Evolutionary conservation across 306 rosid genomes (phyloP).

Genomic region (Spatholobus suberectus): DNA sequence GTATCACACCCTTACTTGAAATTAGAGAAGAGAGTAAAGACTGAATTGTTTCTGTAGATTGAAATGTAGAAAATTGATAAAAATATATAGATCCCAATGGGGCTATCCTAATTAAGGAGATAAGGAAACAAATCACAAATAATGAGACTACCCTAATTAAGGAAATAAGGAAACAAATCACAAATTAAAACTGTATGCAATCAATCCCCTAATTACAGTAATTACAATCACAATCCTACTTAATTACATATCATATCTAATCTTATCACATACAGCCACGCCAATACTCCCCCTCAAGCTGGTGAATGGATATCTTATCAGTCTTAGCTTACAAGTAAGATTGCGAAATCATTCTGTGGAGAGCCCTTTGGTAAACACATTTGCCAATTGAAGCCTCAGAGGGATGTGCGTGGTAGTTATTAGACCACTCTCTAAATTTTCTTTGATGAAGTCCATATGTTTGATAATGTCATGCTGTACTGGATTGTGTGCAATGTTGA

Average conservation of each 20-base stretch:
- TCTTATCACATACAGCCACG: not conserved
- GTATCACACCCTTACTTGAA: not conserved
- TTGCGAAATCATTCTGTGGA: not conserved
- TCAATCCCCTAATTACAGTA: not conserved
- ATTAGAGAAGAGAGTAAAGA: not conserved
- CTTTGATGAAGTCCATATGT: not conserved
- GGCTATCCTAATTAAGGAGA: not conserved
- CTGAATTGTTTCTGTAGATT: not conserved
- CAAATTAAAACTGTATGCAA: too few relatives aligned
- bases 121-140: slow-evolving; percentile 1
- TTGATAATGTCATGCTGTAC: not conserved
- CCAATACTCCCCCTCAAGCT: not conserved
- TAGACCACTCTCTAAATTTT: not conserved
- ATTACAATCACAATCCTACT: not conserved
- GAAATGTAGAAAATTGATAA: not conserved
- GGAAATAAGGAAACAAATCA: not conserved
- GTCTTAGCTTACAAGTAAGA: not conserved
- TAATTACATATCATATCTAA: not conserved
- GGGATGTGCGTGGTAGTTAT: not conserved
- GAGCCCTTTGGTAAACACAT: not conserved
- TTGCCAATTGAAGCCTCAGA: not conserved
- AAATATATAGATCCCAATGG: not conserved
- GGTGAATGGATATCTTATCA: not conserved
- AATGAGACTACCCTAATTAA: not conserved
- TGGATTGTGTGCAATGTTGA: not conserved